phyloP scores from a whole-genome alignment of 2,329 filamentous ascomycete species.

The Cordyceps farinosa region DNA sequence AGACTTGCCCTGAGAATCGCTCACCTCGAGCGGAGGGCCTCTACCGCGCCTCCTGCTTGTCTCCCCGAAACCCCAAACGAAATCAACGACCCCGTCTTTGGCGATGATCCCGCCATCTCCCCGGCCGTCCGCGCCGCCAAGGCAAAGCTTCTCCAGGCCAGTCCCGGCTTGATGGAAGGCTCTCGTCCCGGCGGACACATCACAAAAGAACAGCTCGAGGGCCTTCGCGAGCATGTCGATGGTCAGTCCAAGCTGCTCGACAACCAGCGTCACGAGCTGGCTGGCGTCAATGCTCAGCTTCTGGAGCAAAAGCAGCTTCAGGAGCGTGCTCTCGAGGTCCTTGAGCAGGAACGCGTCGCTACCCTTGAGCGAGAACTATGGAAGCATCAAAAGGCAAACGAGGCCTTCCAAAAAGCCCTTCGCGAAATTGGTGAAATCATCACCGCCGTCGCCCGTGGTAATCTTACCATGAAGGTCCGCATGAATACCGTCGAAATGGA shows the following conservation, averaged over 20 bases:
- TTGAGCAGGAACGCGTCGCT: slow-evolving; percentile 84
- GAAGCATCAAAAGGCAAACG: slow-evolving; percentile 97
- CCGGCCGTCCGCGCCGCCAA: slow-evolving; percentile 35
- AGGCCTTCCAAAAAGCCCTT: slow-evolving; percentile 96
- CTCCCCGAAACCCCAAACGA: slow-evolving; percentile 83
- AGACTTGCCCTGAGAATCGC: slow-evolving; percentile 75
- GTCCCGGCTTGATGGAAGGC: slow-evolving; percentile 39
- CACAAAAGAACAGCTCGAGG: slow-evolving; percentile 78
- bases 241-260: slow-evolving; percentile 91
- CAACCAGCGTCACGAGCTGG: slow-evolving; percentile 80
- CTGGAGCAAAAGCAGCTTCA: slow-evolving; percentile 82
- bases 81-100: slow-evolving; percentile 61
- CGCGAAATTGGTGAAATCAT: slow-evolving; percentile 97
- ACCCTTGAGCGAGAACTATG: slow-evolving; percentile 88
- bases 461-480: slow-evolving; percentile 93
- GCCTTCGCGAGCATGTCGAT: slow-evolving; percentile 84
- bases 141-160: slow-evolving; percentile 45
- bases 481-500: slow-evolving; percentile 97
- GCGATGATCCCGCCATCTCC: slow-evolving; percentile 47
- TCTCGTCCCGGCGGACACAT: slow-evolving; percentile 47
- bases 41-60: slow-evolving; percentile 52
- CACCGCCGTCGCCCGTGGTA: slow-evolving; percentile 90
- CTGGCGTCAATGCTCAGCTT: slow-evolving; percentile 80
- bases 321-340: slow-evolving; percentile 73
- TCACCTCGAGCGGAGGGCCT: slow-evolving; percentile 75